Conservation (phyloP, 1,284 basidiomycete genomes). For the Moniliella sp. region DNA sequence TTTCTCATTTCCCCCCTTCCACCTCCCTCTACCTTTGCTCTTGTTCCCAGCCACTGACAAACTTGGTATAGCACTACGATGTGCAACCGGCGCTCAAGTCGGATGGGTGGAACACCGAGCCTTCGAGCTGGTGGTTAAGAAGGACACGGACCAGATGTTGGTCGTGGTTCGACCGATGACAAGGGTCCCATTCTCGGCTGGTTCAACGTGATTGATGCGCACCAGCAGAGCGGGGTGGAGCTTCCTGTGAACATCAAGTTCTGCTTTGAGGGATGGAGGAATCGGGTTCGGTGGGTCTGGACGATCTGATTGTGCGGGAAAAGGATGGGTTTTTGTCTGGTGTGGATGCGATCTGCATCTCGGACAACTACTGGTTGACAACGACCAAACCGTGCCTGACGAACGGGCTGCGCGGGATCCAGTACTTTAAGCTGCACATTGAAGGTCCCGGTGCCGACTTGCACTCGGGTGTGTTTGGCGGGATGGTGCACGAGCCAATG, state of each 20-base stretch:
- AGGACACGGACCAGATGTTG: slow-evolving; percentile 52
- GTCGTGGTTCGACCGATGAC: slow-evolving; percentile 41
- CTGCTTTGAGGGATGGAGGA: slow-evolving; percentile 98
- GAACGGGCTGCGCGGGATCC: slow-evolving; percentile 48
- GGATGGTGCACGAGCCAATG: slow-evolving; percentile 40
- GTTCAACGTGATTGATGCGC: slow-evolving; percentile 82
- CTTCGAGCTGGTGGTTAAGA: slow-evolving; percentile 54
- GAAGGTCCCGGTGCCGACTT: slow-evolving; percentile 69
- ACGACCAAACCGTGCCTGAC: slow-evolving; percentile 35
- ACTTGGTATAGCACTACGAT: no score
- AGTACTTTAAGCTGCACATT: slow-evolving; percentile 67
- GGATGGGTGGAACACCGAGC: slow-evolving; percentile 63
- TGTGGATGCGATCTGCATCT: slow-evolving; percentile 82
- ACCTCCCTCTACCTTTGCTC: no score
- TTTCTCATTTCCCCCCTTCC: no score
- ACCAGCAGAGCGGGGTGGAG: slow-evolving; percentile 45
- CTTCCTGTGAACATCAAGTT: slow-evolving; percentile 82
- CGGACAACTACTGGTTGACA: slow-evolving; percentile 31
- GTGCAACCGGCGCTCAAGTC: slow-evolving; percentile 45
- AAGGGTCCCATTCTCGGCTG: slow-evolving; percentile 47
- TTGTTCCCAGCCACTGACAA: no score
- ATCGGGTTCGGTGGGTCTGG: slow-evolving; percentile 73
- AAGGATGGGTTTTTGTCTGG: slow-evolving; percentile 65
- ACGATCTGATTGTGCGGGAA: slow-evolving; percentile 66
- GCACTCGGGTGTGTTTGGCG: slow-evolving; percentile 49